phyloP scores from a whole-genome alignment of 805 yeast genomes.

The Pichia pseudocactophila region DNA sequence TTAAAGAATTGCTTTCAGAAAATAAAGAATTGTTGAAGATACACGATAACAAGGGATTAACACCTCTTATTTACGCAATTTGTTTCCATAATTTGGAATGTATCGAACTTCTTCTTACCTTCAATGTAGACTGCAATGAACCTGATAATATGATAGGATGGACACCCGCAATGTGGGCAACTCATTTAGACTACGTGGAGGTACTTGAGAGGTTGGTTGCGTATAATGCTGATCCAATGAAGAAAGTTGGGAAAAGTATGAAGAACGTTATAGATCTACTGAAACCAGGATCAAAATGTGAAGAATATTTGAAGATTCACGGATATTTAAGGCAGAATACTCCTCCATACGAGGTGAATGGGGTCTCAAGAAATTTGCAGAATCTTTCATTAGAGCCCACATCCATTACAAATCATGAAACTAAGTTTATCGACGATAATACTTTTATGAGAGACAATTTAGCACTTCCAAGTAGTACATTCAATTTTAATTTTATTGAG shows the following conservation, averaged over 20 bases:
- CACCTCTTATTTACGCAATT: slow-evolving; percentile 45
- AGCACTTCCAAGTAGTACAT: slow-evolving; percentile 23
- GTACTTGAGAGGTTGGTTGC: slow-evolving; percentile 50
- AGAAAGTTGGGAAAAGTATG: slow-evolving; percentile 27
- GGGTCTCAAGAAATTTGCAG: background rate
- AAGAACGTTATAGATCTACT: slow-evolving; percentile 52
- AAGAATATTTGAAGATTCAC: slow-evolving; percentile 51
- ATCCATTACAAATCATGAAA: slow-evolving; percentile 11
- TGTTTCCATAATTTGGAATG: slow-evolving; percentile 42
- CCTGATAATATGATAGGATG: slow-evolving; percentile 43
- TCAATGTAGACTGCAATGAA: slow-evolving; percentile 40
- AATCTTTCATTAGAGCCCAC: background rate
- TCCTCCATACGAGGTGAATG: background rate
- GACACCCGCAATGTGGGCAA: slow-evolving; percentile 84
- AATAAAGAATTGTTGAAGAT: slow-evolving; percentile 17
- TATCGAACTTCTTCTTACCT: slow-evolving; percentile 38
- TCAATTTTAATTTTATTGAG: slow-evolving; percentile 46
- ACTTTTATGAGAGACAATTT: slow-evolving; percentile 28
- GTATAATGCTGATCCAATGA: slow-evolving; percentile 54
- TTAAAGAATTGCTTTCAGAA: slow-evolving; percentile 22
- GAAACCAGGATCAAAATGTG: slow-evolving; percentile 45
- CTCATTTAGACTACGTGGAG: slow-evolving; percentile 47
- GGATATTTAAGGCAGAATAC: slow-evolving; percentile 26
- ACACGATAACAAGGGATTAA: slow-evolving; percentile 33
- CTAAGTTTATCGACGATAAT: slow-evolving; percentile 25